These are phyloP conservation scores for Roridomyces roridus DNA, from an alignment of 768 basidiomycete genomes.

Conservation along the genomic window DNA sequence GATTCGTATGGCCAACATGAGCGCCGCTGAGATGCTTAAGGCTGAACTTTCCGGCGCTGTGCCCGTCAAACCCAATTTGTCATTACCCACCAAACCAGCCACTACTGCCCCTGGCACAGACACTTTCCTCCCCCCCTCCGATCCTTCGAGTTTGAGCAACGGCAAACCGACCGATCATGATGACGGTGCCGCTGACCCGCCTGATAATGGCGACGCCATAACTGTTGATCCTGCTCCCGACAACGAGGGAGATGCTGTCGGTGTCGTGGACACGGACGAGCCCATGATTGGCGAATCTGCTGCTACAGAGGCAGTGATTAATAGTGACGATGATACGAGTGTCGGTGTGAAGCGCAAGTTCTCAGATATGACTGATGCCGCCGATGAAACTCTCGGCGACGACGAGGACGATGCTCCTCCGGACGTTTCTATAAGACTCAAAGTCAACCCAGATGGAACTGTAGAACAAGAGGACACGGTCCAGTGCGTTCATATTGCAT, in stretches of 20 bases:
- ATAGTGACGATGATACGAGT: slow-evolving; percentile 12
- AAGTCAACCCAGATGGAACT: slow-evolving; percentile 89
- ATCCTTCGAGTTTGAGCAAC: slow-evolving; percentile 37
- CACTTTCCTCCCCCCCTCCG: slow-evolving; percentile 26
- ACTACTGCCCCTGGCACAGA: slow-evolving; percentile 35
- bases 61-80: slow-evolving; percentile 50
- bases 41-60: slow-evolving; percentile 78
- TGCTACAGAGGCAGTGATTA: slow-evolving; percentile 25
- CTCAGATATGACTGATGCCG: slow-evolving; percentile 43
- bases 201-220: slow-evolving; percentile 4
- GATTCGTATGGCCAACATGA: slow-evolving; percentile 96
- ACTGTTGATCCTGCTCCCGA: slow-evolving; percentile 9
- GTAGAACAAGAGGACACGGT: slow-evolving; percentile 95
- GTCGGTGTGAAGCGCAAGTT: slow-evolving; percentile 53
- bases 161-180: slow-evolving; percentile 26
- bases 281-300: slow-evolving; percentile 28
- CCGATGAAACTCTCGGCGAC: slow-evolving; percentile 53
- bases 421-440: slow-evolving; percentile 58
- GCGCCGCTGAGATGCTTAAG: slow-evolving; percentile 92
- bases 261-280: slow-evolving; percentile 34
- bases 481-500: slow-evolving; percentile 61
- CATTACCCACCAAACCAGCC: slow-evolving; percentile 44
- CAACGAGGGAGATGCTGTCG: slow-evolving; percentile 27
- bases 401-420: slow-evolving; percentile 52
- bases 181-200: slow-evolving; percentile 43